Percentiles rank a stretch among this genome's conserved stretches.
Conservation (phyloP, 805 yeast genomes). For the Millerago galiae region DNA sequence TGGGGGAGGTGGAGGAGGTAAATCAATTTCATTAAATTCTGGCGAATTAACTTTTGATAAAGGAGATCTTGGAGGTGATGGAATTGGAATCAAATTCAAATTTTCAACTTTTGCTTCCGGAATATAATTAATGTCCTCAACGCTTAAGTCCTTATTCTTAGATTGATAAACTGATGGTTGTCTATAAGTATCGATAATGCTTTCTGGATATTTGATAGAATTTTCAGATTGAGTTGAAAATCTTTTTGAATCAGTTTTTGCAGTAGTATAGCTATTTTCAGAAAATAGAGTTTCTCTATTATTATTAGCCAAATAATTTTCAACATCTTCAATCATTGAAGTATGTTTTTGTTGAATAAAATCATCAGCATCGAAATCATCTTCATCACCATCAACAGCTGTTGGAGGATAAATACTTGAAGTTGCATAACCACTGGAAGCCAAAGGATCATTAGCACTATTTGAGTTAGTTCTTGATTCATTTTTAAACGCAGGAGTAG, state of each 20-base stretch:
- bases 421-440: slow-evolving; percentile 11
- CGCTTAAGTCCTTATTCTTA: neutral
- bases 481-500: slow-evolving; percentile 3
- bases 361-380: neutral
- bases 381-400: slow-evolving; percentile 8
- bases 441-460: neutral
- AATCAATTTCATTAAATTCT: neutral
- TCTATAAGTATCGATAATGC: slow-evolving; percentile 21
- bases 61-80: slow-evolving; percentile 16
- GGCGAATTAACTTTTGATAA: slow-evolving; percentile 4
- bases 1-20: neutral
- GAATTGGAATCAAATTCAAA: slow-evolving; percentile 15
- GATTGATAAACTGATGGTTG: slow-evolving; percentile 6
- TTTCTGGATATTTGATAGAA: slow-evolving; percentile 14
- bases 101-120: slow-evolving; percentile 12
- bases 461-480: slow-evolving; percentile 7
- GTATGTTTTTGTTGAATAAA: neutral
- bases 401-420: slow-evolving; percentile 20
- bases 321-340: slow-evolving; percentile 11
- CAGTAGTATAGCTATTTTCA: slow-evolving; percentile 3
- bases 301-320: neutral
- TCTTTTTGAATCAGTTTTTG: neutral
- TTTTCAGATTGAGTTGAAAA: neutral
- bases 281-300: slow-evolving; percentile 3
- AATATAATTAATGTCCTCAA: slow-evolving; percentile 11